Evolutionary conservation across 1,284 basidiomycete species (phyloP).

Genomic region (Malassezia pachydermatis): DNA sequence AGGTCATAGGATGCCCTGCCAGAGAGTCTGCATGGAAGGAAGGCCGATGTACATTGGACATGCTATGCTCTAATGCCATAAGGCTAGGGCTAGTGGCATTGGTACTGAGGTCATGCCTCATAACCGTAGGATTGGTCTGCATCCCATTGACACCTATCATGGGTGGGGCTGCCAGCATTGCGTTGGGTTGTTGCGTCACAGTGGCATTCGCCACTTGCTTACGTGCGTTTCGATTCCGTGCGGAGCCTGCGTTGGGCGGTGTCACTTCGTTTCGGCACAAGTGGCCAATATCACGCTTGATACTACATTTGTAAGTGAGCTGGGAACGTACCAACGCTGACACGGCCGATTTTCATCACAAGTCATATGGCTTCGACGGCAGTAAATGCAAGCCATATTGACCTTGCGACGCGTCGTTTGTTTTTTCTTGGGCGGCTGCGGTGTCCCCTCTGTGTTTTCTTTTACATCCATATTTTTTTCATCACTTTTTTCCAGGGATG

Average conservation of each 20-base stretch:
- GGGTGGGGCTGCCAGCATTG: not conserved
- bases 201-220: not conserved
- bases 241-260: conserved; percentile 2
- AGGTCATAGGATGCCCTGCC: not conserved
- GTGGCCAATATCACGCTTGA: conserved; percentile 51
- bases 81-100: too few species aligned
- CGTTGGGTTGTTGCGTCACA: not conserved
- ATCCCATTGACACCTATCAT: too few species aligned
- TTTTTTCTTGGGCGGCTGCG: conserved; percentile 20
- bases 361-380: conserved; percentile 69
- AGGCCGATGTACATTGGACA: too few species aligned
- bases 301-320: conserved; percentile 15
- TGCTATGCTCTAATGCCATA: not conserved
- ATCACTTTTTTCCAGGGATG: not conserved
- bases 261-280: conserved; percentile 44
- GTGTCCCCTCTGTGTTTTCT: not conserved
- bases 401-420: conserved; percentile 36
- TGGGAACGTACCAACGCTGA: conserved; percentile 36
- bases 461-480: not conserved
- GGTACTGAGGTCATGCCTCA: too few species aligned
- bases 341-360: conserved; percentile 50
- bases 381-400: conserved; percentile 70
- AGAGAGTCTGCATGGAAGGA: not conserved
- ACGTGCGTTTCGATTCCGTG: not conserved
- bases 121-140: too few species aligned